Conservation (phyloP, 2,329 filamentous ascomycete genomes). For the Lecanicillium sp. region DNA sequence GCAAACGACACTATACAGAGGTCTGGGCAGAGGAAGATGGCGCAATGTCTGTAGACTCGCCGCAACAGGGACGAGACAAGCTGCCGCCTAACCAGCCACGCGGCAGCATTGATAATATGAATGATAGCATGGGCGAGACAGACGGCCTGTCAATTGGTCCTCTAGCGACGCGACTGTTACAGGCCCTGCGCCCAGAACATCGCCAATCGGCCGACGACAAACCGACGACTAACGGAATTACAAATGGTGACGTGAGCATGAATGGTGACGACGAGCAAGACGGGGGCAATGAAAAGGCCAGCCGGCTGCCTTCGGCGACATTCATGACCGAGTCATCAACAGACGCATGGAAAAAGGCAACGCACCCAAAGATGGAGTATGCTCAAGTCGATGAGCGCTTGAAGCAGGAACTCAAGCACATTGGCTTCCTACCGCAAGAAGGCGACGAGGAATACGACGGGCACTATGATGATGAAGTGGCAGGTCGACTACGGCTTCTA, state of each 20-base stretch:
- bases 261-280: slow-evolving; percentile 38
- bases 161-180: slow-evolving; percentile 71
- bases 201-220: slow-evolving; percentile 50
- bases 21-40: slow-evolving; percentile 94
- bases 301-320: slow-evolving; percentile 56
- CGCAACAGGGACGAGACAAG: slow-evolving; percentile 52
- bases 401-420: slow-evolving; percentile 82
- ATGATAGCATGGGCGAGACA: slow-evolving; percentile 77
- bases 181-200: slow-evolving; percentile 71
- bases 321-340: slow-evolving; percentile 70
- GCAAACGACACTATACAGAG: slow-evolving; percentile 78
- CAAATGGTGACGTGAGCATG: slow-evolving; percentile 45
- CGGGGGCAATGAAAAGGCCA: slow-evolving; percentile 29
- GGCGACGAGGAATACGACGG: slow-evolving; percentile 70
- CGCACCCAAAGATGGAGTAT: slow-evolving; percentile 72
- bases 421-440: slow-evolving; percentile 73
- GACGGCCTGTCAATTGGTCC: slow-evolving; percentile 86
- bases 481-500: slow-evolving; percentile 76
- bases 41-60: slow-evolving; percentile 62
- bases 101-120: slow-evolving; percentile 78
- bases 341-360: slow-evolving; percentile 71
- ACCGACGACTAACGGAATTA: slow-evolving; percentile 41
- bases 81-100: slow-evolving; percentile 73
- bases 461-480: slow-evolving; percentile 89
- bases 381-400: slow-evolving; percentile 81